A percentile compares a stretch with the other conserved stretches of the same genome.
phyloP scores from a whole-genome alignment of 73 alveolate genomes.

The Paramecium tetraurelia region DNA sequence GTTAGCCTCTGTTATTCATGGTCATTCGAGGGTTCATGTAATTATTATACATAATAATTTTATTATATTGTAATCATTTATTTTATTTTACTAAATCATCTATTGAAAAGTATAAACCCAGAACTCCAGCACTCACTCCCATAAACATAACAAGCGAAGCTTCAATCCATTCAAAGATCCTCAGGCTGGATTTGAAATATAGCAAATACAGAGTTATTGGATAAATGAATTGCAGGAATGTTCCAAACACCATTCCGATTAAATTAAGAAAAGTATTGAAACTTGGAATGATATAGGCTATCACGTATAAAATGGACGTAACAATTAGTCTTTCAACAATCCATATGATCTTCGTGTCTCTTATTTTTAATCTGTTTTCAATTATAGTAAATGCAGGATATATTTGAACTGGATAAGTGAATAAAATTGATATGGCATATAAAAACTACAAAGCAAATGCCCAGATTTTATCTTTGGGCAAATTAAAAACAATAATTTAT shows the following conservation, averaged over 20 bases:
- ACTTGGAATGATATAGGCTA: slow-evolving; percentile 24
- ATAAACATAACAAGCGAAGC: not conserved
- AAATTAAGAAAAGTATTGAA: not conserved
- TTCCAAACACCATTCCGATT: slow-evolving; percentile 14
- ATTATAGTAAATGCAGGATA: slow-evolving; percentile 13
- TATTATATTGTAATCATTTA: not conserved
- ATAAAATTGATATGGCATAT: slow-evolving; percentile 36
- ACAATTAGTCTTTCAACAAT: not conserved
- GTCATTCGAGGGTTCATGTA: not conserved
- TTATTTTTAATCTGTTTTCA: not conserved
- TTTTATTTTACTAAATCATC: not conserved
- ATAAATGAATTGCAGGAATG: not conserved
- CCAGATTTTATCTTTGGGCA: not conserved
- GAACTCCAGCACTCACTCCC: not conserved
- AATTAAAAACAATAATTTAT: not conserved
- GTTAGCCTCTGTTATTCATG: not conserved
- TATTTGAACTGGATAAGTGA: slow-evolving; percentile 24
- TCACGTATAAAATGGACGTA: not conserved
- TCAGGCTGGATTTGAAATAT: not conserved
- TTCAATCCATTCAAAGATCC: not conserved
- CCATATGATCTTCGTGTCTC: not conserved
- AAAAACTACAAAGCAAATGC: not conserved
- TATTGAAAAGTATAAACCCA: not conserved
- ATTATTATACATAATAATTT: slow-evolving; percentile 1
- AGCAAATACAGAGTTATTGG: not conserved